Conservation (phyloP, 2,329 filamentous ascomycete genomes). For the Pseudocercospora cruenta region DNA sequence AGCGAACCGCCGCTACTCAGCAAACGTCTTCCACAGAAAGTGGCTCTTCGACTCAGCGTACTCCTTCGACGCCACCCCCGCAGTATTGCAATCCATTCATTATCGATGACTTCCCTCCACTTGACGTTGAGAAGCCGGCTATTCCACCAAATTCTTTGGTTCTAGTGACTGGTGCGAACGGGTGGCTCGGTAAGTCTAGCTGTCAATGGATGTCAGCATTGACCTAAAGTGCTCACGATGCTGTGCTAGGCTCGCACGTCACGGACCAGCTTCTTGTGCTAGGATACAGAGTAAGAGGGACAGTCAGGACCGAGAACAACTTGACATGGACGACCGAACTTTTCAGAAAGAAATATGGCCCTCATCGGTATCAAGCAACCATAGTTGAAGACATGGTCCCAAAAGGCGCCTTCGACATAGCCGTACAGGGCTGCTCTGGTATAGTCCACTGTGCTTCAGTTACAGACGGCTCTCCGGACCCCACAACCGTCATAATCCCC, state of each 20-base stretch:
- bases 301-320: constrained; percentile 32
- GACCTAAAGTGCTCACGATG: neutral
- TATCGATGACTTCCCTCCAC: constrained; percentile 2
- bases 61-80: constrained; percentile 6
- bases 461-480: constrained; percentile 44
- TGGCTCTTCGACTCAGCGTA: neutral
- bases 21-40: constrained; percentile 3
- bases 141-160: constrained; percentile 9
- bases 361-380: constrained; percentile 44
- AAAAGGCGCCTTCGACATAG: constrained; percentile 44
- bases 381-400: constrained; percentile 45
- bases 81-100: constrained; percentile 1
- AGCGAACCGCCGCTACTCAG: neutral
- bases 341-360: constrained; percentile 34
- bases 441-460: constrained; percentile 54
- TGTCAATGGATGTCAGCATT: neutral
- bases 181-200: constrained; percentile 18
- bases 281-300: constrained; percentile 37
- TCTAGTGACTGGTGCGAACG: constrained; percentile 33
- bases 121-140: constrained; percentile 2
- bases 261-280: constrained; percentile 33
- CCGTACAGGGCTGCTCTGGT: constrained; percentile 46
- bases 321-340: constrained; percentile 32
- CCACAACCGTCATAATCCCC: constrained; percentile 48
- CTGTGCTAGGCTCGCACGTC: constrained; percentile 33